These are phyloP conservation scores for Penicillium psychrosexuale DNA, from an alignment of 2,329 filamentous ascomycete genomes.

Conservation along the genomic window DNA sequence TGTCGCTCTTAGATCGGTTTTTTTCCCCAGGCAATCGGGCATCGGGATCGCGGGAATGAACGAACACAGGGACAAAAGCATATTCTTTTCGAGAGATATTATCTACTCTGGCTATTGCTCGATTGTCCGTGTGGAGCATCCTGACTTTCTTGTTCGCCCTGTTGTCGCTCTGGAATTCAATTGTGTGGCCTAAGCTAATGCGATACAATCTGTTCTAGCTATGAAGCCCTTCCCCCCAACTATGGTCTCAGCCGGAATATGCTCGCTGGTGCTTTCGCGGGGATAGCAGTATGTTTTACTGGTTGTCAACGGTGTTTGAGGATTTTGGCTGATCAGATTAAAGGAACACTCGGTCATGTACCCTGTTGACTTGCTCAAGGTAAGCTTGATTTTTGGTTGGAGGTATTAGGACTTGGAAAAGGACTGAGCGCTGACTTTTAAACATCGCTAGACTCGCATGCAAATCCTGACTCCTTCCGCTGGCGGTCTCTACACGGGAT, in stretches of 20 bases:
- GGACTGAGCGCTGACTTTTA: slow-evolving; percentile 13
- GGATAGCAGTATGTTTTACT: slow-evolving; percentile 71
- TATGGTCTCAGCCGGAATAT: slow-evolving; percentile 94
- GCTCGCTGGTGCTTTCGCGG: slow-evolving; percentile 92
- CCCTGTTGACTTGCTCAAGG: slow-evolving; percentile 96
- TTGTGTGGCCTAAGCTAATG: slow-evolving; percentile 22
- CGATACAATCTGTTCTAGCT: slow-evolving; percentile 51
- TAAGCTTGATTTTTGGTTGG: slow-evolving; percentile 43
- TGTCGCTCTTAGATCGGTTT: slow-evolving; percentile 22
- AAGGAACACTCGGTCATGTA: slow-evolving; percentile 99
- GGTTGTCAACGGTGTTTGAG: not conserved
- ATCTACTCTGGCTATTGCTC: not conserved
- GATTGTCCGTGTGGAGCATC: not conserved
- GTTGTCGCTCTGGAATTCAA: not conserved
- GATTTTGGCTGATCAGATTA: slow-evolving; percentile 18
- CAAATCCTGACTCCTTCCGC: slow-evolving; percentile 86
- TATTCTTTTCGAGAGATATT: not conserved
- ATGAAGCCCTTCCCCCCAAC: slow-evolving; percentile 91
- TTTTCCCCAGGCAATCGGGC: slow-evolving; percentile 3
- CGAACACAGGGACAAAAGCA: not conserved
- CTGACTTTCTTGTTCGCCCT: not conserved
- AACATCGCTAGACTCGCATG: slow-evolving; percentile 75
- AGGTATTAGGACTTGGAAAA: not conserved
- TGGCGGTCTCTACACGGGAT: slow-evolving; percentile 78
- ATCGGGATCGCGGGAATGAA: not conserved